Evolutionary conservation across 257 asterid genomes (phyloP).

Genomic region (Solanum neorickii): DNA sequence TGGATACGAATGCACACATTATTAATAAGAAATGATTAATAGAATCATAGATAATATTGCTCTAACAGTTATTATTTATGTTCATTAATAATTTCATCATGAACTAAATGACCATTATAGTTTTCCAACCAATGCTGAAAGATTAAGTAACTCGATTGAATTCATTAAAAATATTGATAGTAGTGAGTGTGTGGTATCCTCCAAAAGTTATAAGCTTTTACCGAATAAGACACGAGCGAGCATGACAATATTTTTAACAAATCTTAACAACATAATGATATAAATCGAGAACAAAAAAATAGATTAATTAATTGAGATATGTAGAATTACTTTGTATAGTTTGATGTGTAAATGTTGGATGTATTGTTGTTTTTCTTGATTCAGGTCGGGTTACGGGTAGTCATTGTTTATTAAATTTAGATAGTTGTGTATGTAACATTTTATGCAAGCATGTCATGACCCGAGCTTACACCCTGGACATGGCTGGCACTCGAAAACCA

Average conservation of each 20-base stretch:
- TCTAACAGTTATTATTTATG: too few relatives aligned
- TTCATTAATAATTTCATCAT: too few relatives aligned
- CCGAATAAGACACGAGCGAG: neutral
- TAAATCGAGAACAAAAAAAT: too few relatives aligned
- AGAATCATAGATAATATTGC: too few relatives aligned
- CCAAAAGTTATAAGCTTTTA: neutral
- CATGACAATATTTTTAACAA: neutral
- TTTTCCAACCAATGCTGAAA: neutral
- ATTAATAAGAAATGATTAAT: too few relatives aligned
- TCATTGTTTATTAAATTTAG: neutral
- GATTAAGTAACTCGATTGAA: neutral
- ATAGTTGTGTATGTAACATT: neutral
- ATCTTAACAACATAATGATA: neutral
- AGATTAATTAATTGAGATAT: neutral
- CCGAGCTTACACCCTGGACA: too few relatives aligned
- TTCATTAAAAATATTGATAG: neutral
- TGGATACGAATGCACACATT: too few relatives aligned
- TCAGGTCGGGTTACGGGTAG: neutral
- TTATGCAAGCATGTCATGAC: neutral
- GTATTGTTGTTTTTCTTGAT: neutral
- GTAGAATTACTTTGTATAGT: too few relatives aligned
- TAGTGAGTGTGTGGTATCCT: neutral
- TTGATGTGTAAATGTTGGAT: neutral
- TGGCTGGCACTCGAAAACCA: too few relatives aligned
- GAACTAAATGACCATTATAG: neutral